Evolutionary conservation across 441 rosid species (phyloP), one percentile per base, ranked within the genome.

Genomic region (Aleurites moluccanus): DNA sequence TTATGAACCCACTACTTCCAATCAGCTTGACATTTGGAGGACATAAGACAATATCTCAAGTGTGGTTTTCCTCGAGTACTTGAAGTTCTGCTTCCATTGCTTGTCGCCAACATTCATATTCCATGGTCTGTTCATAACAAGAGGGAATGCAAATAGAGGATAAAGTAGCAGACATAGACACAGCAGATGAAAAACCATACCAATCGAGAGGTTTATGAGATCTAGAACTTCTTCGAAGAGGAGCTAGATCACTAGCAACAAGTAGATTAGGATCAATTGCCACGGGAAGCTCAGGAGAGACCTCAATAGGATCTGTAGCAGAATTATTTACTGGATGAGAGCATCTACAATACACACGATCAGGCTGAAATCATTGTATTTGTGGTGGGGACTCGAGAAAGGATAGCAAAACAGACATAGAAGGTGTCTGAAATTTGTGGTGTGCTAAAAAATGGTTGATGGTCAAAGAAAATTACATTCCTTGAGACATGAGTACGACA

Each of bases 1-100:
- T 5, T 45, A 25, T 59, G 60, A 11, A 73, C 69, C 67, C 76
- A 73, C 40, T 73, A 18, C 45, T 23, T 2, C 76, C 49, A 61
- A 73, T 28, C 6, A n/a, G 55, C 57, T 73, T 62, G 14, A 73
- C 69, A 62, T 63, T 20, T 73, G 69, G n/a, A 42, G 76, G 69
- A n/a, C n/a, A n/a, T n/a, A n/a, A n/a, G n/a, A n/a, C n/a, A n/a
- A n/a, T n/a, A n/a, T n/a, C n/a, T n/a, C n/a, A n/a, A n/a, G n/a
- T n/a, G n/a, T n/a, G n/a, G n/a, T n/a, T n/a, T n/a, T n/a, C n/a
- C n/a, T n/a, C n/a, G n/a, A n/a, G n/a, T n/a, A n/a, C n/a, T n/a
- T n/a, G n/a, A n/a, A n/a, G n/a, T n/a, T n/a, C n/a, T n/a, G n/a
- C n/a, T n/a, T n/a, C n/a, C n/a, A n/a, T n/a, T n/a, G n/a, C n/a